These are phyloP conservation scores for Auriscalpium vulgare DNA, from an alignment of 768 basidiomycete genomes.

Conservation along the genomic window DNA sequence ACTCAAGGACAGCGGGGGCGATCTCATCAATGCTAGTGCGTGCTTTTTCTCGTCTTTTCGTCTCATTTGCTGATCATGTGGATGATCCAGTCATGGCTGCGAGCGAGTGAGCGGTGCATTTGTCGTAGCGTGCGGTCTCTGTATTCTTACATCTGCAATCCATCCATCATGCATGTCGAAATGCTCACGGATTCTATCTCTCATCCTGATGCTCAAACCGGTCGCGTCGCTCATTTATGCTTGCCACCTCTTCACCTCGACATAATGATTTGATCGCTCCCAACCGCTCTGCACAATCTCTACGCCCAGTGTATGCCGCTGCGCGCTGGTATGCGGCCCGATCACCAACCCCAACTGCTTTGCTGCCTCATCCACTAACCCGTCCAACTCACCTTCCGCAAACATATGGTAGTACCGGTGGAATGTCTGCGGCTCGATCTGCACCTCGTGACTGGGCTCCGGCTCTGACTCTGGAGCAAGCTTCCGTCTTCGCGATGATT, in stretches of 20 bases:
- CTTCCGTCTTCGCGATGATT: background rate
- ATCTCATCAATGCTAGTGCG: constrained; percentile 95
- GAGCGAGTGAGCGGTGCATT: constrained; percentile 56
- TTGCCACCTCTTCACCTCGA: constrained; percentile 65
- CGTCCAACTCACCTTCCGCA: constrained; percentile 63
- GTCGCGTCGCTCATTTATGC: background rate
- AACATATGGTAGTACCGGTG: constrained; percentile 98
- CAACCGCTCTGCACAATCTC: constrained; percentile 69
- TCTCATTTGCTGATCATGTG: too few species aligned
- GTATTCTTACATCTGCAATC: constrained; percentile 1
- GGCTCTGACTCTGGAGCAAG: background rate
- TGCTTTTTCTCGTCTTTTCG: constrained; percentile 19
- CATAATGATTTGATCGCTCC: constrained; percentile 86
- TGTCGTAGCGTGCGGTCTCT: constrained; percentile 20
- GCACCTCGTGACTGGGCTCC: background rate
- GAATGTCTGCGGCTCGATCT: constrained; percentile 38
- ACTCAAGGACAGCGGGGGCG: constrained; percentile 86
- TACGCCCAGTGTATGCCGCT: constrained; percentile 35
- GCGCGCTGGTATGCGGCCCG: constrained; percentile 23
- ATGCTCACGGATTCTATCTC: background rate
- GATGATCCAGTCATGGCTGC: constrained; percentile 74
- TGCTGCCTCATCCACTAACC: constrained; percentile 58
- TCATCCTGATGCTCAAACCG: background rate
- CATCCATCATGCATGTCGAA: background rate
- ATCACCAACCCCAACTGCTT: constrained; percentile 45